phyloP scores from a whole-genome alignment of 2,329 filamentous ascomycete species.

The Diplodia corticola region DNA sequence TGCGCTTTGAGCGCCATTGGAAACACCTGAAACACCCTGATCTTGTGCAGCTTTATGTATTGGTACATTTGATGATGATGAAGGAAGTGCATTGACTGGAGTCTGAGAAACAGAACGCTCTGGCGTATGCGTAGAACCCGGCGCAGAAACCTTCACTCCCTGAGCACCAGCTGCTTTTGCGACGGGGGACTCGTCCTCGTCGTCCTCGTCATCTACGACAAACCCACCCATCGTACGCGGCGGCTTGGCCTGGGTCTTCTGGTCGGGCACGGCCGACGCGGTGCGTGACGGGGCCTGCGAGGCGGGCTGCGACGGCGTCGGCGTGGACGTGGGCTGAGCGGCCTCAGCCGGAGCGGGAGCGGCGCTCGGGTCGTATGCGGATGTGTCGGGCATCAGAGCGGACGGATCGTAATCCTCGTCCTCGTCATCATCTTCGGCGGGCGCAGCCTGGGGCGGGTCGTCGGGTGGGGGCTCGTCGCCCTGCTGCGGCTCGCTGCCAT shows the following conservation, averaged over 20 bases:
- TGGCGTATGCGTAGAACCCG: slow-evolving; percentile 51
- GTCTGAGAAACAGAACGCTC: slow-evolving; percentile 58
- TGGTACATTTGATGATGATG: slow-evolving; percentile 60
- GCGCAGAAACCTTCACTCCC: slow-evolving; percentile 51
- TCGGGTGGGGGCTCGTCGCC: slow-evolving; percentile 7
- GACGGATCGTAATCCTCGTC: slow-evolving; percentile 40
- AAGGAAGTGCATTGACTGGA: slow-evolving; percentile 55
- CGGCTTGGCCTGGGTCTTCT: slow-evolving; percentile 36
- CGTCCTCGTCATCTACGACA: slow-evolving; percentile 63
- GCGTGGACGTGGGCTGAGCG: slow-evolving; percentile 31
- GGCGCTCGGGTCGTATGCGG: slow-evolving; percentile 27
- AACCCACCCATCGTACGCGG: slow-evolving; percentile 61
- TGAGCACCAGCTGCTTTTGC: slow-evolving; percentile 53
- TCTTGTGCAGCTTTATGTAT: slow-evolving; percentile 59
- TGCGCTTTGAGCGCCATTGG: slow-evolving; percentile 46
- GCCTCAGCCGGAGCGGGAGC: slow-evolving; percentile 25
- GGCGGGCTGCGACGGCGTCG: slow-evolving; percentile 32
- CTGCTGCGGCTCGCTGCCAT: slow-evolving; percentile 36
- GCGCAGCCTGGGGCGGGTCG: slow-evolving; percentile 27
- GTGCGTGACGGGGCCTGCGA: slow-evolving; percentile 25
- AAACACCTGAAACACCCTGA: slow-evolving; percentile 45
- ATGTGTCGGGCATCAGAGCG: slow-evolving; percentile 28
- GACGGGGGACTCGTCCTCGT: slow-evolving; percentile 52
- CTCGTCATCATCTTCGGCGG: slow-evolving; percentile 33
- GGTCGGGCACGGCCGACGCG: slow-evolving; percentile 27